Evolutionary conservation across 352 stramenopile species (phyloP).

Genomic region (Globisporangium camurandrum): DNA sequence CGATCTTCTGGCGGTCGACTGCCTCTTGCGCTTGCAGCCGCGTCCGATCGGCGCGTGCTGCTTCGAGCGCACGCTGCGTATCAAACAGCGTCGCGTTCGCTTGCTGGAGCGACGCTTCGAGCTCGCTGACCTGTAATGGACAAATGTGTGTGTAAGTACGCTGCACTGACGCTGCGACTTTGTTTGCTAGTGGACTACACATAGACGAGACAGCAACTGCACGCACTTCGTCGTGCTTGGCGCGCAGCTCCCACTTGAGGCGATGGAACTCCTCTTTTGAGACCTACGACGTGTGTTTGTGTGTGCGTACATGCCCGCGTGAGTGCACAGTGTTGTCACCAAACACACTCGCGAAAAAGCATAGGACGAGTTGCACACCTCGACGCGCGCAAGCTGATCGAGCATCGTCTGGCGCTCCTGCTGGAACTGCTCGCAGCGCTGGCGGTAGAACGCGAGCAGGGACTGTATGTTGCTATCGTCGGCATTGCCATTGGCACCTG

Average conservation of each 20-base stretch:
- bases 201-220: neutral
- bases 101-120: conserved; percentile 46
- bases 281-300: conserved; percentile 33
- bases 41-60: conserved; percentile 58
- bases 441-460: conserved; percentile 57
- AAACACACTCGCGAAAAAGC: neutral
- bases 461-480: conserved; percentile 4
- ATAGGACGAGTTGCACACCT: conserved; percentile 20
- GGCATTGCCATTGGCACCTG: conserved; percentile 4
- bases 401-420: conserved; percentile 44
- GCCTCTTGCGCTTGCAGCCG: conserved; percentile 63
- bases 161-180: no score
- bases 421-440: conserved; percentile 62
- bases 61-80: conserved; percentile 53
- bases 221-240: conserved; percentile 54
- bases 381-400: conserved; percentile 42
- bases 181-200: neutral
- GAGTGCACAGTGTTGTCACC: neutral
- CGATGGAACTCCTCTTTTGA: conserved; percentile 71
- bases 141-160: neutral
- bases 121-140: conserved; percentile 35
- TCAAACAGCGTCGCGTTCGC: conserved; percentile 56
- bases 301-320: no score
- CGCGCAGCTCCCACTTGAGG: conserved; percentile 64
- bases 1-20: conserved; percentile 72